Base-by-base conservation (phyloP, 495 filamentous ascomycete species). In the Cladorrhinum samala region DNA sequence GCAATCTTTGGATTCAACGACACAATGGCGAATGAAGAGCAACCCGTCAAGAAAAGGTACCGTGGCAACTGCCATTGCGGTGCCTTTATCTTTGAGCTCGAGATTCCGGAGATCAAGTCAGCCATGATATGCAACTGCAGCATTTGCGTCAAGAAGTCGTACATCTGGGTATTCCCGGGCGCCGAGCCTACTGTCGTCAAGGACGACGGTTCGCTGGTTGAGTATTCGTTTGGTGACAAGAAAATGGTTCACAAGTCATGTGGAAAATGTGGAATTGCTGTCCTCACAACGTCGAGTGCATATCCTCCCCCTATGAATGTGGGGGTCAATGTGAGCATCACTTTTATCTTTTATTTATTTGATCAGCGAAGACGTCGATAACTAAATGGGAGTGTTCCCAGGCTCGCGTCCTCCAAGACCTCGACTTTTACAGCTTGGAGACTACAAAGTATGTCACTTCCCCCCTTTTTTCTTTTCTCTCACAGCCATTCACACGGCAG, bases 31-130 rank as follows among this genome's bases (percentile, higher is more conserved):
- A 56, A 65, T 6, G 30, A 50, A 18, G 51, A 59, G 24, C 41
- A 49, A 38, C 33, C 52, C 23, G 49, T 68, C 50, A 76, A 75
- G 5, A 5, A 33, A 56, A 75, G 70, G 51, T 82, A 81, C 65
- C 68, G 75, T 8, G 80, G 76, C 60, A 81, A 72, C 63, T 83
- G 79, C 70, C 78, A 81, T 64, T 83, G 80, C 64, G 66, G 63
- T 2, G 65, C 67, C 37, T 75, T 74, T 49, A 63, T 77, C 51
- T 82, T 71, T 58, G 73, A 72, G 56, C 50, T 72, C 50, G 60
- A 63, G 8, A 8, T 73, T 5, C 74, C 77, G 18, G 67, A 78
- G 54, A 61, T 77, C 54, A 72, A 59, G 53, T 54, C 54, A 5
- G 62, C 49, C 1, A 43, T 2, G 1, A 61, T 65, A 45, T 83